Base-by-base conservation (phyloP, 2,329 filamentous ascomycete species). In the Colletotrichum tabaci region DNA sequence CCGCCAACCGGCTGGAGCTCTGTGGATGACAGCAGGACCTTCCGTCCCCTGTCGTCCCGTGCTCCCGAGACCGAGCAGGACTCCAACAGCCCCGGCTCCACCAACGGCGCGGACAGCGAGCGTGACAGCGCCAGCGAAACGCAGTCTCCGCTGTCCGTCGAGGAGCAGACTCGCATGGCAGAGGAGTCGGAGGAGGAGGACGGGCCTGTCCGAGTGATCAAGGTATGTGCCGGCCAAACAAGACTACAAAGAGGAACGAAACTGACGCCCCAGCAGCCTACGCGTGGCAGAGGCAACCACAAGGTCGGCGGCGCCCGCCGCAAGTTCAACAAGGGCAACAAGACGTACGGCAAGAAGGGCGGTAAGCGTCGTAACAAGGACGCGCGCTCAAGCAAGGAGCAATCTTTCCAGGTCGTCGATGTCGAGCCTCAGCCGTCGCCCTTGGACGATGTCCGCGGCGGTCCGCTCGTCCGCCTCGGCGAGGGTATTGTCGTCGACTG, bases 401-500 rank as follows among this genome's bases (percentile, higher is more conserved):
- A 79, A 7, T 70, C 70, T 2, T 70, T 56, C 66, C 82, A 82
- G 63, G 78, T 81, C 44, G 71, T 66, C 5, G 72, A 74, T 16
- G 72, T 74, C 8, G 58, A 72, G 30, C 71, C 73, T 23, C 72
- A 74, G 66, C 72, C 73, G 42, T 72, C 65, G 13, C 73, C 73
- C 12, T 26, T 73, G 76, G 68, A 73, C 66, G 75, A 77, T 56
- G 71, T 77, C 44, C 75, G 79, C 74, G 86, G 88, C 18, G 89
- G 89, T 4, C 90, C 92, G 0, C 84, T 97, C 50, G 88, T 98
- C 74, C 90, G 93, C 46, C 88, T 96, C 35, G 92, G 93, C 61
- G 96, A 99, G 81, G 94, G 90, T 30, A 90, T 99, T 58, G 86
- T 98, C 7, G 88, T 98, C 13, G 95, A 98, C 76, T 99, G 96